These are phyloP conservation scores for Pyrrhoderma lamaoense DNA, from an alignment of 1,284 basidiomycete species.

Conservation along the genomic window DNA sequence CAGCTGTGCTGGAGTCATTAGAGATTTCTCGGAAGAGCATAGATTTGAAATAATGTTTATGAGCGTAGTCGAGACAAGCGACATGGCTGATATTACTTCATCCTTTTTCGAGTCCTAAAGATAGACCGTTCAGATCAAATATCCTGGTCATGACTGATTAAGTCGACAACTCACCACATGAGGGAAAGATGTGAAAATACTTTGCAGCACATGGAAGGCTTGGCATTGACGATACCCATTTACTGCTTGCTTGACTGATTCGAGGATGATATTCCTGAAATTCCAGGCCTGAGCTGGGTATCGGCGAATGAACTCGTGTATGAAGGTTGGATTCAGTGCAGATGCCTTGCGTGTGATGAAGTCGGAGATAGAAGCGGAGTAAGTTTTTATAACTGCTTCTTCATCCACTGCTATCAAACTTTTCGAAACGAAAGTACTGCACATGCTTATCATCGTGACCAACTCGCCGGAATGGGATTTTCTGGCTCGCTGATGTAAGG, in stretches of 20 bases:
- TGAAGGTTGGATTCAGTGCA: conserved; percentile 65
- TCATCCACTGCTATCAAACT: conserved; percentile 42
- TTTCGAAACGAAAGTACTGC: conserved; percentile 68
- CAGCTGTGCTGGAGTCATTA: conserved; percentile 58
- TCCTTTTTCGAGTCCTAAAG: conserved; percentile 23
- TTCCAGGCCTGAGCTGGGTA: conserved; percentile 65
- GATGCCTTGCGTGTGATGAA: conserved; percentile 81
- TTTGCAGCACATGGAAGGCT: conserved; percentile 65
- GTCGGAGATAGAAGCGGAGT: conserved; percentile 67
- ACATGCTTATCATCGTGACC: conserved; percentile 55
- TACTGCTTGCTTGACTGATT: conserved; percentile 48
- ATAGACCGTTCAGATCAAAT: background rate
- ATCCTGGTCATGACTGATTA: background rate
- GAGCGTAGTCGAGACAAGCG: conserved; percentile 43
- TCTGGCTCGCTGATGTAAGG: conserved; percentile 70
- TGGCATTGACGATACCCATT: conserved; percentile 76
- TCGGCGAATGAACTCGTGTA: conserved; percentile 73
- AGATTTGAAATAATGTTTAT: conserved; percentile 46
- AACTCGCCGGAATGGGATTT: conserved; percentile 62
- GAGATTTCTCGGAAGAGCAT: conserved; percentile 36
- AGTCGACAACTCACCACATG: conserved; percentile 13
- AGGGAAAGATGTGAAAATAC: conserved; percentile 48
- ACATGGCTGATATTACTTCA: conserved; percentile 46
- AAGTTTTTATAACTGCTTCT: conserved; percentile 43
- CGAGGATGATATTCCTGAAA: conserved; percentile 53